A percentile compares a stretch with the other conserved stretches of the same genome.
Evolutionary conservation across 2,329 filamentous ascomycete species (phyloP).

Genomic region (Monosporascus ibericus): DNA sequence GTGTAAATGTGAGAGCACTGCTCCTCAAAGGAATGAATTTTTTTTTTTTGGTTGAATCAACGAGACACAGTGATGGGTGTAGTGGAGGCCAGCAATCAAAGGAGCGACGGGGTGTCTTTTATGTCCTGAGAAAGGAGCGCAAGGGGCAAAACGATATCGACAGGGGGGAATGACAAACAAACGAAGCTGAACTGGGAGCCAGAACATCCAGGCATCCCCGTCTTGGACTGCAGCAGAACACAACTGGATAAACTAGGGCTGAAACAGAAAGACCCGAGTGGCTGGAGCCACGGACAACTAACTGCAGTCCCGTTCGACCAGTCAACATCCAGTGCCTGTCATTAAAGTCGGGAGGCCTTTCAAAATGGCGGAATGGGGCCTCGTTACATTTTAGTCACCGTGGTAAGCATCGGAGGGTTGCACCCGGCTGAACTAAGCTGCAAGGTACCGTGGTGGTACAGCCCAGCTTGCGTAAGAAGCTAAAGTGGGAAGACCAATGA

Average conservation of each 20-base stretch:
- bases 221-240: background rate
- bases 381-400: background rate
- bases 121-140: conserved; percentile 8
- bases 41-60: conserved; percentile 12
- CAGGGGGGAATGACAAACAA: background rate
- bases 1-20: conserved; percentile 30
- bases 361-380: background rate
- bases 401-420: background rate
- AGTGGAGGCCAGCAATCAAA: background rate
- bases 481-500: background rate
- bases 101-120: conserved; percentile 15
- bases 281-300: background rate
- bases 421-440: background rate
- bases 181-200: background rate
- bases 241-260: conserved; percentile 11
- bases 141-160: background rate
- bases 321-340: background rate
- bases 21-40: conserved; percentile 26
- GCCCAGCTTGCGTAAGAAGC: background rate
- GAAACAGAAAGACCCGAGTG: conserved; percentile 11
- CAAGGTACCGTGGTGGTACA: background rate
- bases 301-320: conserved; percentile 1
- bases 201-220: background rate
- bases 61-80: background rate
- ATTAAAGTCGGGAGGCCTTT: background rate